Evolutionary conservation across 164 flowering plant genomes (phyloP), one percentile per base, ranked within the genome.

Genomic region (Amborella trichopoda): DNA sequence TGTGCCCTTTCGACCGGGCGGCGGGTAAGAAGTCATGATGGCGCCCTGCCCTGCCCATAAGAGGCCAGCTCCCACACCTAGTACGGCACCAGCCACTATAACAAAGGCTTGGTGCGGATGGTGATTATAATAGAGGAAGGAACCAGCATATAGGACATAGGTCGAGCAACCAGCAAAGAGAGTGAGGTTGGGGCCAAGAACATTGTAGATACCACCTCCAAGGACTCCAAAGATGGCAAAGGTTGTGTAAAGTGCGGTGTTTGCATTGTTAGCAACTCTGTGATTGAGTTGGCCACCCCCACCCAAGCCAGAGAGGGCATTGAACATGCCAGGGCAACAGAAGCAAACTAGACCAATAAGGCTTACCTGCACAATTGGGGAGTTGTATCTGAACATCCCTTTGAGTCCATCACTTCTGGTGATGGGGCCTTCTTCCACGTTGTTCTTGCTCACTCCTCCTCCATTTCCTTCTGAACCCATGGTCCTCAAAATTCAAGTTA

Each of bases 311-410:
- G 76, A 68, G 23, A 87, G 77, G 44, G 96, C 96, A 49, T 87
- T 87, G 75, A 81, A 91, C 99, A 91, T 87, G 10, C 96, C 99
- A 0, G 99, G 96, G 40, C 99, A 91, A 55, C 99, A 91, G 64
- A 91, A 91, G 50, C 99, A 91, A 4, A 91, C 94, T 1, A 84
- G 48, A 1, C 96, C 99, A 11, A 84, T 87, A 14, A 91, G 23
- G 47, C 28, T 26, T 0, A 91, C 79, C 50, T 87, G 99, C 2
- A 72, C 72, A 16, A 87, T 34, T 0, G 99, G 95, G 0, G 99
- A 87, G 56, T 91, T 91, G 73, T 69, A 81, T 25, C 97, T 40
- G 61, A 78, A 55, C 10, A n/a, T n/a, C n/a, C n/a, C n/a, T n/a
- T n/a, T n/a, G n/a, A n/a, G n/a, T n/a, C n/a, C n/a, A n/a, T n/a